Conservation (phyloP, 352 stramenopile genomes). For the Peronospora farinosa region DNA sequence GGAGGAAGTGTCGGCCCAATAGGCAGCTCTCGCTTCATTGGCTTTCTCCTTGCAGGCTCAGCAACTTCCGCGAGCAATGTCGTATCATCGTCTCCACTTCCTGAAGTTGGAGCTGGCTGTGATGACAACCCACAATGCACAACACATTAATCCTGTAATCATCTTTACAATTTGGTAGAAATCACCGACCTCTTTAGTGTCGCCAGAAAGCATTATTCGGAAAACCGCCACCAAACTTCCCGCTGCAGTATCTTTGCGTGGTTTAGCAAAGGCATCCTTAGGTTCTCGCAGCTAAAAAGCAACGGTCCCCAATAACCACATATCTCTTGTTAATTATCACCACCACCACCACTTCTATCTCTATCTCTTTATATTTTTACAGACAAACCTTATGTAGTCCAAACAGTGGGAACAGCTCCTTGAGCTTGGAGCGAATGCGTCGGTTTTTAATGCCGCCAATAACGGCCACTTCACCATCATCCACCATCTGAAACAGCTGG, state of each 20-base stretch:
- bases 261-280: conserved; percentile 50
- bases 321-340: background rate
- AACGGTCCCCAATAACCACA: conserved; percentile 1
- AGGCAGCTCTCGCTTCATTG: conserved; percentile 22
- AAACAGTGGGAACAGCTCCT: conserved; percentile 64
- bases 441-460: conserved; percentile 74
- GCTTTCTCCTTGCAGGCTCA: conserved; percentile 3
- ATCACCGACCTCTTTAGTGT: conserved; percentile 3
- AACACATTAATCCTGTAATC: conserved; percentile 1
- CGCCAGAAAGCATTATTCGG: conserved; percentile 35
- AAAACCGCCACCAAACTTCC: conserved; percentile 49
- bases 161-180: background rate
- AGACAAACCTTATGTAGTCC: conserved; percentile 50
- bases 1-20: conserved; percentile 58
- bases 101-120: background rate
- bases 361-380: background rate
- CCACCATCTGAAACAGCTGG: conserved; percentile 64
- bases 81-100: background rate
- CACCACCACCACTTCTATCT: background rate
- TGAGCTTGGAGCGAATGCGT: conserved; percentile 56
- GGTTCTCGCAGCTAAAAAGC: conserved; percentile 36
- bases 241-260: conserved; percentile 12
- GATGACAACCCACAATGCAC: background rate
- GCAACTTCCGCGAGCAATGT: background rate
- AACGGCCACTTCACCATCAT: conserved; percentile 65